Base-by-base conservation (phyloP, 495 filamentous ascomycete genomes). In the Penicillium goetzii region DNA sequence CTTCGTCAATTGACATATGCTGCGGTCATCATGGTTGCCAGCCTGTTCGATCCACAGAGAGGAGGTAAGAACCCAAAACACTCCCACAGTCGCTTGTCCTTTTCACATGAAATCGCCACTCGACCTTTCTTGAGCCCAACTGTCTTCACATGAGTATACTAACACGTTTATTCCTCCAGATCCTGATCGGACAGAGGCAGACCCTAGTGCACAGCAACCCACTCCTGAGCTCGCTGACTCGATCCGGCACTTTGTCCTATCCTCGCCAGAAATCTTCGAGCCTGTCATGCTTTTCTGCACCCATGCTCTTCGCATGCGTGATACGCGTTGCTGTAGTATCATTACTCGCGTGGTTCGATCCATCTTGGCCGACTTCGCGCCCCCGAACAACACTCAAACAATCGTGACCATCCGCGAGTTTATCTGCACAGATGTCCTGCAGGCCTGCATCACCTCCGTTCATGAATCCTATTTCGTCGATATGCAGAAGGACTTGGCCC, bases 381-480 rank as follows among this genome's bases (percentile, higher is more conserved):
- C 73, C 60, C 78, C 78, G 12, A 75, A 73, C 56, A 76, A 84
- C 43, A 78, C 72, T 38, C 80, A 80, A 8, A 85, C 90, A 5
- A 84, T 84, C 0, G 70, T 84, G 2, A 88, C 88, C 34, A 93
- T 98, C 60, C 90, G 93, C 63, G 93, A 97, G 70, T 99, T 95
- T 67, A 93, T 98, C 67, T 90, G 83, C 60, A 89, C 85, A 30
- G 91, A 96, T 62, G 91, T 94, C 4, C 82, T 96, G 25, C 90
- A 89, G 78, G 87, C 90, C 0, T 90, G 88, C 63, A 91, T 96
- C 74, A 89, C 92, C 23, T 94, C 91, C 15, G 84, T 99, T 33
- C 89, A 98, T 74, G 95, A 98, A 59, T 86, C 92, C 1, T 97
- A 98, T 71, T 98, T 98, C 67, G 93, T 97, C 43, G 95, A 99